Conservation (phyloP, 2,329 filamentous ascomycete genomes). For the Diaporthe longicolla region DNA sequence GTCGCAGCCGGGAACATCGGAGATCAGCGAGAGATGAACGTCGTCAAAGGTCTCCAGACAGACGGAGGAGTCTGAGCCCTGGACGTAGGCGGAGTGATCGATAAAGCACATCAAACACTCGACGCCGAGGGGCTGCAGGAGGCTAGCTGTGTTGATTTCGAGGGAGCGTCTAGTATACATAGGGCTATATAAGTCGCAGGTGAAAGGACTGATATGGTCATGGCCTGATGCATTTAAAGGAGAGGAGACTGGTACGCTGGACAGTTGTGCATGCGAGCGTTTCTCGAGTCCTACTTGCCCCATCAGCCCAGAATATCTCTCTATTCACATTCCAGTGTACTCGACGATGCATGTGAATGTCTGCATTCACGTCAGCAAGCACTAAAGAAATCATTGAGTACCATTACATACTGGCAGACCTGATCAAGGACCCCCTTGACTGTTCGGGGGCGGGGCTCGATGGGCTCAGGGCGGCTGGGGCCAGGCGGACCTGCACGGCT, state of each 20-base stretch:
- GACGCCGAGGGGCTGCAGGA: neutral
- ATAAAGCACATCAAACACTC: neutral
- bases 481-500: neutral
- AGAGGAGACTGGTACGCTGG: neutral
- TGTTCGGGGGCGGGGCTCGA: neutral
- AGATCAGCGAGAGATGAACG: constrained; percentile 48
- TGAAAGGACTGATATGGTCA: neutral
- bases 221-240: neutral
- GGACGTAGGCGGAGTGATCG: constrained; percentile 14
- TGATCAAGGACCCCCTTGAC: constrained; percentile 1
- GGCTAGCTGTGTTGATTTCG: neutral
- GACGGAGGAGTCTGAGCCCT: constrained; percentile 45
- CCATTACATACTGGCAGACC: neutral
- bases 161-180: neutral
- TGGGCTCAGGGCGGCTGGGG: neutral
- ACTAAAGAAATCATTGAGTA: neutral
- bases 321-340: neutral
- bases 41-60: constrained; percentile 46
- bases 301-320: neutral
- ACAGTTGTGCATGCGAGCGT: neutral
- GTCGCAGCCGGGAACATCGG: constrained; percentile 50
- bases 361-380: neutral
- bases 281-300: neutral
- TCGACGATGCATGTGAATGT: no score
- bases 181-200: no score